Evolutionary conservation across 768 basidiomycete species (phyloP).

Genomic region (Suillus subalutaceus): DNA sequence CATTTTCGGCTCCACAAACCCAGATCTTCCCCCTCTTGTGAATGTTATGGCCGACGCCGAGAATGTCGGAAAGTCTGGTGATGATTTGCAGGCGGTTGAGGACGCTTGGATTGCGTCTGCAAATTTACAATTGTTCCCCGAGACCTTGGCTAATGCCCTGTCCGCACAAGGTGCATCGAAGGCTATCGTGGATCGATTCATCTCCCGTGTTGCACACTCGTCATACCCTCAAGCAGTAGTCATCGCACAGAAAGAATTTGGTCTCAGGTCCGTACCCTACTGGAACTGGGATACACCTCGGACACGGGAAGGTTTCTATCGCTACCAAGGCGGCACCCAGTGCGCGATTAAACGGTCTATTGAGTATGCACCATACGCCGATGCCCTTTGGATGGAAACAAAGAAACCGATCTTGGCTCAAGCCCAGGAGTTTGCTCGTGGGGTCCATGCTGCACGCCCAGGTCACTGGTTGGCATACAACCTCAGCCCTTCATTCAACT

Average conservation of each 20-base stretch:
- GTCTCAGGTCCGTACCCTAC: slow-evolving; percentile 72
- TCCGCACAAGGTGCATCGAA: slow-evolving; percentile 57
- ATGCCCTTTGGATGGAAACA: slow-evolving; percentile 96
- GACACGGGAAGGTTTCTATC: slow-evolving; percentile 95
- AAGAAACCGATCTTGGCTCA: slow-evolving; percentile 91
- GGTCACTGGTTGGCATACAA: slow-evolving; percentile 98
- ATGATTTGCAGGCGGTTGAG: slow-evolving; percentile 84
- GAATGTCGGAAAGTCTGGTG: slow-evolving; percentile 74
- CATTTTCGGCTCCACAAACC: slow-evolving; percentile 90
- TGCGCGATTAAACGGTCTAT: slow-evolving; percentile 91
- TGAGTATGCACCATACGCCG: slow-evolving; percentile 93
- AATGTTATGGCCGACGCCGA: slow-evolving; percentile 86
- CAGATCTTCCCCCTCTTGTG: slow-evolving; percentile 69
- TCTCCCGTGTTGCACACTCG: slow-evolving; percentile 60
- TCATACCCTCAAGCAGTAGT: slow-evolving; percentile 71
- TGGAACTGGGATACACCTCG: slow-evolving; percentile 96
- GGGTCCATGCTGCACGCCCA: slow-evolving; percentile 81
- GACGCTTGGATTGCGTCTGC: slow-evolving; percentile 85
- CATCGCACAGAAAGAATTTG: slow-evolving; percentile 81
- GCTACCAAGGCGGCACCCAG: slow-evolving; percentile 95
- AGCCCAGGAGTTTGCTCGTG: slow-evolving; percentile 88
- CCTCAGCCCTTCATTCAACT: slow-evolving; percentile 91
- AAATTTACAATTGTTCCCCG: slow-evolving; percentile 77
- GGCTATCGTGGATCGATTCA: slow-evolving; percentile 60
- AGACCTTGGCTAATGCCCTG: slow-evolving; percentile 68